Conservation (phyloP, 2,329 filamentous ascomycete genomes). For the Monosporascus sp. region DNA sequence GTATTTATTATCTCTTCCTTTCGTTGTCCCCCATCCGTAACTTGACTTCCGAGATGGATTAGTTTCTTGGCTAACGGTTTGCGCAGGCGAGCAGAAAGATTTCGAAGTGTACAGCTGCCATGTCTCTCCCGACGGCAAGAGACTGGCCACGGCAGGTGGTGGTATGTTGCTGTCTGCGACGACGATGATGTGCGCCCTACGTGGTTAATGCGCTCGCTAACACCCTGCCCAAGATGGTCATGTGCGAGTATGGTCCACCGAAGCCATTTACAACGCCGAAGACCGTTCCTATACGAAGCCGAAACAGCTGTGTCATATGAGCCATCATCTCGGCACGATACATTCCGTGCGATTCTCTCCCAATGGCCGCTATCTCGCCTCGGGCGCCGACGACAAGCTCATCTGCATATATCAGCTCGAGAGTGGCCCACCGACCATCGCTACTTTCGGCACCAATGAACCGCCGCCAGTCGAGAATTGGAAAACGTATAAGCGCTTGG, state of each 20-base stretch:
- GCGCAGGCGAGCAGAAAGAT: conserved; percentile 84
- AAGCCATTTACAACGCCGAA: conserved; percentile 79
- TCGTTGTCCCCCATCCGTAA: background rate
- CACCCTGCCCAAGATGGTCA: conserved; percentile 65
- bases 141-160: conserved; percentile 90
- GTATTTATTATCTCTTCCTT: conserved; percentile 37
- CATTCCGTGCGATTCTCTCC: conserved; percentile 96
- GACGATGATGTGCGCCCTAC: conserved; percentile 4
- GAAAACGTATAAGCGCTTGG: conserved; percentile 88
- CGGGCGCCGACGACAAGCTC: conserved; percentile 96
- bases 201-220: conserved; percentile 3
- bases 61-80: conserved; percentile 13
- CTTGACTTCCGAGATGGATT: conserved; percentile 7
- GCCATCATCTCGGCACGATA: conserved; percentile 95
- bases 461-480: conserved; percentile 93
- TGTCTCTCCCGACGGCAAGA: conserved; percentile 87
- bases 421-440: conserved; percentile 68
- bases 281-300: conserved; percentile 69
- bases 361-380: conserved; percentile 91
- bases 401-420: conserved; percentile 96
- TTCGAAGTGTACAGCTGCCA: conserved; percentile 99
- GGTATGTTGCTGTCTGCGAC: conserved; percentile 45
- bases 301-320: conserved; percentile 94
- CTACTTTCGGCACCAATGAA: conserved; percentile 76
- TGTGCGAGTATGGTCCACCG: conserved; percentile 95